phyloP scores from a whole-genome alignment of 1,284 basidiomycete species.

The Lignosus rhinocerotis region DNA sequence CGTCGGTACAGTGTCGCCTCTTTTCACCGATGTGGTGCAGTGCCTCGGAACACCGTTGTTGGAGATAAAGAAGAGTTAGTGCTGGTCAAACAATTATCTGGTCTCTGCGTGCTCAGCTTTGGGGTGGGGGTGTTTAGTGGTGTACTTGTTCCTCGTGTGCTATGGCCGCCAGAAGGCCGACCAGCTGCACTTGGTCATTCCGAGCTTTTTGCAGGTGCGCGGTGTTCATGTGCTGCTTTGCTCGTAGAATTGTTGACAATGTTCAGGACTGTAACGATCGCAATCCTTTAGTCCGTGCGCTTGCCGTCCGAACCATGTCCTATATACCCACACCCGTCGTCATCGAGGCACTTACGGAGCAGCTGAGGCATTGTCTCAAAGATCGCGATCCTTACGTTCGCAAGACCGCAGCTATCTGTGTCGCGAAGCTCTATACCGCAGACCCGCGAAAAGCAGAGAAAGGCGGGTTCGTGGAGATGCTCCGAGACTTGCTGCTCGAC shows the following conservation, averaged over 20 bases:
- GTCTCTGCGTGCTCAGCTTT: background rate
- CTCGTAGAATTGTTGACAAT: conserved; percentile 18
- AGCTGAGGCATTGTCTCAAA: conserved; percentile 83
- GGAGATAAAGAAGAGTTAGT: conserved; percentile 98
- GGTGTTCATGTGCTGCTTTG: background rate
- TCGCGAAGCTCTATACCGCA: conserved; percentile 87
- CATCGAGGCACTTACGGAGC: conserved; percentile 79
- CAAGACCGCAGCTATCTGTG: conserved; percentile 93
- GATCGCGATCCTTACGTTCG: conserved; percentile 95
- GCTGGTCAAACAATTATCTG: background rate
- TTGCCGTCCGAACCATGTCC: conserved; percentile 95
- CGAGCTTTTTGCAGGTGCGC: conserved; percentile 81
- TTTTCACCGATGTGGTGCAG: conserved; percentile 89
- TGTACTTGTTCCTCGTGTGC: conserved; percentile 91
- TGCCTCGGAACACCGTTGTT: conserved; percentile 87
- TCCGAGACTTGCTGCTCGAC: conserved; percentile 90
- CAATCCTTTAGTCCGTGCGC: conserved; percentile 89
- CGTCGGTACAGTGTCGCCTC: conserved; percentile 76
- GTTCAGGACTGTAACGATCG: conserved; percentile 86
- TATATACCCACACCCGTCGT: conserved; percentile 89
- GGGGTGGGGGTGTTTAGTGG: conserved; percentile 62
- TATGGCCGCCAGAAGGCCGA: conserved; percentile 89
- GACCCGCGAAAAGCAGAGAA: conserved; percentile 85
- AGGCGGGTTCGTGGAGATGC: conserved; percentile 81
- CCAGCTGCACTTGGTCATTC: conserved; percentile 85